Conservation (phyloP, 805 yeast genomes). For the Candida broadrunensis region DNA sequence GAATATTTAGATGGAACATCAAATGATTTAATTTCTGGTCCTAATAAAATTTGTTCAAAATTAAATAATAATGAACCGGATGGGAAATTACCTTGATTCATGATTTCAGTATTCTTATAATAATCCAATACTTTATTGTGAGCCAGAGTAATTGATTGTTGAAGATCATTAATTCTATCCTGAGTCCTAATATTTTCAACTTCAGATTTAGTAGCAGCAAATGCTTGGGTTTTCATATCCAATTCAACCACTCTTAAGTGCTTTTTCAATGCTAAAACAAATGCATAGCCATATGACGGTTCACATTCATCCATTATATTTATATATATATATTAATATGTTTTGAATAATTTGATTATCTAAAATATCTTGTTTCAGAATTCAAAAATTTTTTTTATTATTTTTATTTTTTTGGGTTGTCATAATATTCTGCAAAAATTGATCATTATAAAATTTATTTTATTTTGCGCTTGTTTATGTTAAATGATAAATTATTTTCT, state of each 20-base stretch:
- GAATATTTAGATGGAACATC: slow-evolving; percentile 9
- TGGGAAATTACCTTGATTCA: background rate
- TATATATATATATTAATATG: too few species aligned
- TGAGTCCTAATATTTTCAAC: background rate
- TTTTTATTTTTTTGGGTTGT: too few species aligned
- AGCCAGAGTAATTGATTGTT: slow-evolving; percentile 9
- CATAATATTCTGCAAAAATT: too few species aligned
- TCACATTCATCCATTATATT: slow-evolving; percentile 9
- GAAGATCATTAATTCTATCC: background rate
- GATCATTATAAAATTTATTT: too few species aligned
- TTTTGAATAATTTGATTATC: too few species aligned
- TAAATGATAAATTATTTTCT: too few species aligned
- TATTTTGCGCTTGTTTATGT: too few species aligned
- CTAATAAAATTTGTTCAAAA: slow-evolving; percentile 16
- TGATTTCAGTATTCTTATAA: slow-evolving; percentile 12
- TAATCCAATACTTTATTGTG: slow-evolving; percentile 12
- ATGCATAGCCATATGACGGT: slow-evolving; percentile 16
- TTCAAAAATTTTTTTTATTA: too few species aligned
- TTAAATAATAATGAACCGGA: slow-evolving; percentile 9
- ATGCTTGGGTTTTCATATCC: too few species aligned
- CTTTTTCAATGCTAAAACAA: slow-evolving; percentile 20
- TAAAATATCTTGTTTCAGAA: too few species aligned
- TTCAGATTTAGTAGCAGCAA: background rate
- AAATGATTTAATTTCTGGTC: slow-evolving; percentile 12
- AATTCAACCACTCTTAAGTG: slow-evolving; percentile 16